These are phyloP conservation scores for Shiraia bambusicola DNA, from an alignment of 2,329 filamentous ascomycete species.

Conservation along the genomic window DNA sequence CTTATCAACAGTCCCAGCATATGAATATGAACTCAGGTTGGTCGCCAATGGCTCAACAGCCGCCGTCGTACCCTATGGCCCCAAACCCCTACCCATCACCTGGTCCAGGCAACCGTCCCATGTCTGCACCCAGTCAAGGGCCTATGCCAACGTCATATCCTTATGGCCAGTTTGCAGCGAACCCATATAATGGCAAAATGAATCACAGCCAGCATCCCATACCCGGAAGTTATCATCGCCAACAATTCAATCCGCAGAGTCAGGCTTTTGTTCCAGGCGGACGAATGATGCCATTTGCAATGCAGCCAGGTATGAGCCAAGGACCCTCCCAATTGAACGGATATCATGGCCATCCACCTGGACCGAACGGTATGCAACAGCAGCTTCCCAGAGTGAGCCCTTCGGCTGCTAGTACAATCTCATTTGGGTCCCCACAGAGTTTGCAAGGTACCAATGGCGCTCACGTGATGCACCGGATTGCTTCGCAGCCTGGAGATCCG, in stretches of 20 bases:
- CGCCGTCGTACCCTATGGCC: conserved; percentile 24
- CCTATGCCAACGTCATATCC: conserved; percentile 59
- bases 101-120: conserved; percentile 33
- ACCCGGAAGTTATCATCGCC: conserved; percentile 79
- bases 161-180: conserved; percentile 74
- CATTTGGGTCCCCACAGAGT: conserved; percentile 35
- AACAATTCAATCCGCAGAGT: conserved; percentile 91
- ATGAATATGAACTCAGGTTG: conserved; percentile 36
- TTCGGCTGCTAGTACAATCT: conserved; percentile 26
- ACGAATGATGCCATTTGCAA: conserved; percentile 43
- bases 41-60: conserved; percentile 36
- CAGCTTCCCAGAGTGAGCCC: conserved; percentile 35
- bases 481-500: conserved; percentile 25
- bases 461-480: conserved; percentile 25
- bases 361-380: conserved; percentile 20
- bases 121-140: conserved; percentile 40
- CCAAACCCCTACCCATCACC: conserved; percentile 30
- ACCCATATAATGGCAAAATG: conserved; percentile 59
- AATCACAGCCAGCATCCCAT: conserved; percentile 80
- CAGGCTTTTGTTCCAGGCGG: conserved; percentile 79
- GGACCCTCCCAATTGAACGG: conserved; percentile 38
- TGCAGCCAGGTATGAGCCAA: conserved; percentile 33
- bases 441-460: conserved; percentile 24
- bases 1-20: conserved; percentile 33
- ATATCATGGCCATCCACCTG: conserved; percentile 29